phyloP scores from a whole-genome alignment of 108 stramenopile genomes.

The Parmales sp. region DNA sequence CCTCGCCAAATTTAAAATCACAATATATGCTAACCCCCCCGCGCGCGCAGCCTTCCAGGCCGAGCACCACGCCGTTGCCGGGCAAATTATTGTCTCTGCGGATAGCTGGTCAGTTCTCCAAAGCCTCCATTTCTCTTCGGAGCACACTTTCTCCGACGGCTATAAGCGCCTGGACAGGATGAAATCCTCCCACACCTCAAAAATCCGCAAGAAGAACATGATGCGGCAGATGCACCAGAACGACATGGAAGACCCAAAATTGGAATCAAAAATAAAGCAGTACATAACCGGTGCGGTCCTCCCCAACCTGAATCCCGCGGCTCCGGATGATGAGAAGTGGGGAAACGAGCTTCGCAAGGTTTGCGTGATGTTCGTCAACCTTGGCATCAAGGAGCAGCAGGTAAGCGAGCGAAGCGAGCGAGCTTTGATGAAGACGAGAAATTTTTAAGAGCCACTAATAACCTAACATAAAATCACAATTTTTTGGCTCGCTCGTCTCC shows the following conservation, averaged over 20 bases:
- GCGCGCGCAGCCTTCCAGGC: slow-evolving; percentile 40
- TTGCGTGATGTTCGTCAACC: slow-evolving; percentile 45
- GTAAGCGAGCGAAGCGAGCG: too few species aligned
- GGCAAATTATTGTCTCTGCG: slow-evolving; percentile 33
- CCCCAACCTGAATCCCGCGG: slow-evolving; percentile 27
- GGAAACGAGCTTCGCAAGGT: slow-evolving; percentile 33
- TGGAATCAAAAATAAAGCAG: slow-evolving; percentile 22
- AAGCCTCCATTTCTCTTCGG: slow-evolving; percentile 8
- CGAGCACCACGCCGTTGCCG: slow-evolving; percentile 33
- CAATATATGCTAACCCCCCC: too few species aligned
- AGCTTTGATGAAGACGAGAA: too few species aligned
- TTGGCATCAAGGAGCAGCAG: slow-evolving; percentile 35
- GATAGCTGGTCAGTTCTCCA: slow-evolving; percentile 22
- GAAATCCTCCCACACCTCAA: too few species aligned
- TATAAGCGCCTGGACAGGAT: not conserved
- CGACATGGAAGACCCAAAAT: not conserved
- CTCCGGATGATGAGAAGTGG: slow-evolving; percentile 36
- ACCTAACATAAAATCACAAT: too few species aligned
- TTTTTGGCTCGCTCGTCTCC: too few species aligned
- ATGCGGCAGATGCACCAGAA: not conserved
- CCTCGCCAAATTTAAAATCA: too few species aligned
- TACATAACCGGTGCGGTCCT: slow-evolving; percentile 38
- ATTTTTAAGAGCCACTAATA: too few species aligned
- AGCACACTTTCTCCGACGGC: slow-evolving; percentile 13
- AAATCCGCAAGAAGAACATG: slow-evolving; percentile 1